These are phyloP conservation scores for Quercus berberidifolia DNA, from an alignment of 306 rosid species.

Conservation along the genomic window DNA sequence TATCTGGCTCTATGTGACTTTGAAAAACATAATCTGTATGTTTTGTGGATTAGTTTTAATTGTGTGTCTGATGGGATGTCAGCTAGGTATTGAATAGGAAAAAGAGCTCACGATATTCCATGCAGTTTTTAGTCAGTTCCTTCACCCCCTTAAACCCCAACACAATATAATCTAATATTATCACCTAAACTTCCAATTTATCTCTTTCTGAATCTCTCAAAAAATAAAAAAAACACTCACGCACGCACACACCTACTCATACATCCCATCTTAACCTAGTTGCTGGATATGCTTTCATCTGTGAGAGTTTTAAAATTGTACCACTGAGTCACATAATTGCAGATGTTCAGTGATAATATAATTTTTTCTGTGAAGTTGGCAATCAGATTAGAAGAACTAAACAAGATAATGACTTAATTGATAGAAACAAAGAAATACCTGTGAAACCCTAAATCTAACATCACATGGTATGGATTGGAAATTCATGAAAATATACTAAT, in stretches of 20 bases:
- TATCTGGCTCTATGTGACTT: constrained; percentile 70
- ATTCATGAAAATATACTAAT: not conserved
- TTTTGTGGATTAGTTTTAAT: constrained; percentile 41
- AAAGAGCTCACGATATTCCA: constrained; percentile 56
- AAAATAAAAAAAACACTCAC: not conserved
- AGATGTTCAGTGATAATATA: constrained; percentile 30
- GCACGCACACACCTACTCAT: not conserved
- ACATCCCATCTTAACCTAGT: constrained; percentile 5
- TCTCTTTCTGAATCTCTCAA: constrained; percentile 6
- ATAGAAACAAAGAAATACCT: not conserved
- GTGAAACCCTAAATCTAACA: constrained; percentile 13
- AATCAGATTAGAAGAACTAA: not conserved
- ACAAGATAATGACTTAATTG: not conserved
- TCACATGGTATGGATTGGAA: not conserved
- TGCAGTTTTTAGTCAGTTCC: constrained; percentile 47
- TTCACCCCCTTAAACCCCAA: constrained; percentile 39
- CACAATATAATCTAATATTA: constrained; percentile 27
- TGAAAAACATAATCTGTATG: constrained; percentile 48
- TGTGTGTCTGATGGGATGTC: constrained; percentile 66
- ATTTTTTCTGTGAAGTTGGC: constrained; percentile 33
- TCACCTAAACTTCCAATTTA: constrained; percentile 16
- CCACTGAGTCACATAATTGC: not conserved
- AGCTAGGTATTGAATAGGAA: constrained; percentile 57
- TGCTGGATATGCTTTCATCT: not conserved
- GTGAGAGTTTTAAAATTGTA: not conserved